phyloP scores from a whole-genome alignment of 805 yeast species.

The Candida khao-thaluensis region DNA sequence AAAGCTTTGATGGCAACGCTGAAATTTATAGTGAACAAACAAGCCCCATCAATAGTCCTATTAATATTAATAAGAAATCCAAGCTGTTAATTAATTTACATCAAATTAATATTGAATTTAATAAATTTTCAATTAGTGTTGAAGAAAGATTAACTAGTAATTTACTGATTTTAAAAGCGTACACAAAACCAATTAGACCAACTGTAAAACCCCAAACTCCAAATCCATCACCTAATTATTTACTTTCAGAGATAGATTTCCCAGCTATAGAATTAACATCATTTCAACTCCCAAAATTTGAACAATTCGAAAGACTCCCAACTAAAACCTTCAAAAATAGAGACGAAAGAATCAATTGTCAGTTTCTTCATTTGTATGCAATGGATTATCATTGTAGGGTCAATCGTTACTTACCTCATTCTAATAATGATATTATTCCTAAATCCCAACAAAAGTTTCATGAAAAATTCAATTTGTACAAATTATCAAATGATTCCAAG shows the following conservation, averaged over 20 bases:
- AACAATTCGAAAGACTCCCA: slow-evolving; percentile 6
- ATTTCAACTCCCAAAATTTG: slow-evolving; percentile 11
- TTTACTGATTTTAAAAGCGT: not conserved
- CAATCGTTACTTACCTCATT: slow-evolving; percentile 26
- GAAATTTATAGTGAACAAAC: not conserved
- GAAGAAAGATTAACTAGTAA: slow-evolving; percentile 2
- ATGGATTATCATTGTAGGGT: slow-evolving; percentile 45
- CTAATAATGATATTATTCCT: slow-evolving; percentile 15
- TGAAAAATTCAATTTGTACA: slow-evolving; percentile 24
- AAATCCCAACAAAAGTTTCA: slow-evolving; percentile 25
- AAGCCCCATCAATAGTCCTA: not conserved
- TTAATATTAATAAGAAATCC: slow-evolving; percentile 1
- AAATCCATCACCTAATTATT: not conserved
- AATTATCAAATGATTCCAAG: slow-evolving; percentile 42
- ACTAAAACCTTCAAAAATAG: slow-evolving; percentile 25
- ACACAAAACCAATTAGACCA: not conserved
- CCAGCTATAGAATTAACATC: slow-evolving; percentile 18
- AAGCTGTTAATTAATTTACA: slow-evolving; percentile 1
- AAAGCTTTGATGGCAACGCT: not conserved
- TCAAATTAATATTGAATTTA: slow-evolving; percentile 5
- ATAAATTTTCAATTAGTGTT: slow-evolving; percentile 2
- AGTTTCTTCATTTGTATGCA: slow-evolving; percentile 50
- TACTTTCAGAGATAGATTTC: not conserved
- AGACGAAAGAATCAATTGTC: slow-evolving; percentile 51
- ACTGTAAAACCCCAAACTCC: not conserved